Conservation (phyloP, 805 yeast genomes). For the Komagataella populi region DNA sequence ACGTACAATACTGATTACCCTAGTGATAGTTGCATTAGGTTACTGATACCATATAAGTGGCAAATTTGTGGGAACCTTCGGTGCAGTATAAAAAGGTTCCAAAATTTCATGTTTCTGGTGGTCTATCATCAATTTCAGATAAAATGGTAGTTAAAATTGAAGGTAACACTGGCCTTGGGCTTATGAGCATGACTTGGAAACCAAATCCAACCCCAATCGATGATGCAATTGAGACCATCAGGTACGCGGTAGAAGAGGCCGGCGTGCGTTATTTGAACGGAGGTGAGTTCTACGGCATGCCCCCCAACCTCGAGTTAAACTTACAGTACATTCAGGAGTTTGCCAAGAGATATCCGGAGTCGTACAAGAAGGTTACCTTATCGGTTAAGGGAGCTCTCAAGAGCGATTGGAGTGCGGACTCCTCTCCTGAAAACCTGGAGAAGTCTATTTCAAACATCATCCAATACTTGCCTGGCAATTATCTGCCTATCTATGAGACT, state of each 20-base stretch:
- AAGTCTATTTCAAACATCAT: constrained; percentile 32
- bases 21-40: too few species aligned
- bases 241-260: constrained; percentile 28
- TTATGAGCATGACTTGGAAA: constrained; percentile 73
- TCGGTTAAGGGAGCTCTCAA: constrained; percentile 57
- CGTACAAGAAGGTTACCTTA: constrained; percentile 39
- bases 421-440: constrained; percentile 31
- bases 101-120: not conserved
- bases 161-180: constrained; percentile 49
- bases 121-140: not conserved
- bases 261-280: constrained; percentile 48
- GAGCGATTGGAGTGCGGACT: constrained; percentile 28
- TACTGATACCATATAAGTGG: too few species aligned
- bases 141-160: constrained; percentile 8
- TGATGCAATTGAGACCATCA: constrained; percentile 38
- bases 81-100: not conserved
- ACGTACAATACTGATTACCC: too few species aligned
- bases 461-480: constrained; percentile 21
- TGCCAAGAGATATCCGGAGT: constrained; percentile 41
- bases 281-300: constrained; percentile 66
- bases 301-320: constrained; percentile 28
- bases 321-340: constrained; percentile 44
- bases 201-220: constrained; percentile 40
- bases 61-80: too few species aligned
- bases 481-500: constrained; percentile 49